Conservation (phyloP, 2,329 filamentous ascomycete genomes). For the Curvularia eragrostidis region DNA sequence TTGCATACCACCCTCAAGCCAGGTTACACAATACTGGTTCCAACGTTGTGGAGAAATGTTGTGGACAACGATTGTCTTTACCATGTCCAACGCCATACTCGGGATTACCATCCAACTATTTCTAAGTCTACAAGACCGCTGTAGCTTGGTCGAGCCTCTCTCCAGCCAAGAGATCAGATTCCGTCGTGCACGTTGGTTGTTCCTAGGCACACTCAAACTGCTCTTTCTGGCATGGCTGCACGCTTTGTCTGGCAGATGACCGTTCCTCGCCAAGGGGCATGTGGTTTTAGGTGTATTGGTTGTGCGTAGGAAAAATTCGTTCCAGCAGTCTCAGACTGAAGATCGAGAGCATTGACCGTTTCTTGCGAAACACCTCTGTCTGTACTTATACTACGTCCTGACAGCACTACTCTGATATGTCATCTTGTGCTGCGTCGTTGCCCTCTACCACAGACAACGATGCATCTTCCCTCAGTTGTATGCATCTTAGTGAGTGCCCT, state of each 20-base stretch:
- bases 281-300: constrained; percentile 2
- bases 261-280: constrained; percentile 4
- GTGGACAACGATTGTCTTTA: neutral
- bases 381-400: constrained; percentile 9
- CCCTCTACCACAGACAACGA: constrained; percentile 4
- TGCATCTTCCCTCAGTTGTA: constrained; percentile 12
- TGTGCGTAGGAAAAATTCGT: neutral
- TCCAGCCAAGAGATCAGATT: neutral
- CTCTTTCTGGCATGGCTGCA: constrained; percentile 2
- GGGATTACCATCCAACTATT: neutral
- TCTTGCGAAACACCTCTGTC: neutral
- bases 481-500: constrained; percentile 17
- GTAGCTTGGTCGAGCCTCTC: neutral
- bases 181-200: neutral
- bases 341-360: constrained; percentile 3
- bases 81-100: neutral
- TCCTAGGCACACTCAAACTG: neutral
- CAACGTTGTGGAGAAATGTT: too few species aligned
- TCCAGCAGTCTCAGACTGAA: neutral
- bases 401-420: neutral
- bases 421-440: neutral
- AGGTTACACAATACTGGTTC: neutral
- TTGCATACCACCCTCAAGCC: neutral
- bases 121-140: neutral
- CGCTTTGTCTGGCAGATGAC: neutral